Percentiles rank a stretch among this genome's conserved stretches.
Evolutionary conservation across 371 early-diverging fungal genomes (phyloP).

Genomic region (Modicella reniformis): DNA sequence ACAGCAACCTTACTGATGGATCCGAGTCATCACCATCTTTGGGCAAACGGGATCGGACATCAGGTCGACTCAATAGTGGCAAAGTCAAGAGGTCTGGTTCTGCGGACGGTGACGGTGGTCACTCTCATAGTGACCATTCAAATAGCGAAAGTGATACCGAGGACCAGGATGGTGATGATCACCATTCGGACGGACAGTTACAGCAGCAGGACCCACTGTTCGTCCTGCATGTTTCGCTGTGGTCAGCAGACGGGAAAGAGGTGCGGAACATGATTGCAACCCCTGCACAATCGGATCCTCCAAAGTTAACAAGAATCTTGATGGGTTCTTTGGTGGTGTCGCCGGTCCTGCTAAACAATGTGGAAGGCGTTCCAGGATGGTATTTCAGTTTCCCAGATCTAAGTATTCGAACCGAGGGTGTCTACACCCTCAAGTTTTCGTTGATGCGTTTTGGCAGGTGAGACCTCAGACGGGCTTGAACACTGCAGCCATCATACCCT

Average conservation of each 20-base stretch:
- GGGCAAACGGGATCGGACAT: conserved; percentile 20
- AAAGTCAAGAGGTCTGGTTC: conserved; percentile 16
- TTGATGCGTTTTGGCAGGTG: conserved; percentile 67
- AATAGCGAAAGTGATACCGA: conserved; percentile 14
- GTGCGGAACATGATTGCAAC: conserved; percentile 62
- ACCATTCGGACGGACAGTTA: conserved; percentile 1
- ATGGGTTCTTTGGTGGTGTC: conserved; percentile 88
- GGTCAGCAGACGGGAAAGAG: conserved; percentile 74
- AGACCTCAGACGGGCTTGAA: no score
- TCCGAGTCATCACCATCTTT: conserved; percentile 18
- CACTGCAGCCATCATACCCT: no score
- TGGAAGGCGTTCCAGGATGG: conserved; percentile 78
- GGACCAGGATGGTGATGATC: conserved; percentile 2
- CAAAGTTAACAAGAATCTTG: conserved; percentile 73
- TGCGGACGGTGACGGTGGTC: background rate
- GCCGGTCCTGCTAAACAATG: conserved; percentile 77
- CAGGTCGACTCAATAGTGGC: background rate
- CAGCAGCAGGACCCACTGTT: conserved; percentile 66
- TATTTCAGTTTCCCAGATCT: conserved; percentile 94
- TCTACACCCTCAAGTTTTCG: conserved; percentile 83
- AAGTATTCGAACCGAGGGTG: conserved; percentile 87
- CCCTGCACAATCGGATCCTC: conserved; percentile 57
- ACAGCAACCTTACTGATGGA: no score
- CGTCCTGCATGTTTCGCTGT: conserved; percentile 80
- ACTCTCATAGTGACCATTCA: conserved; percentile 6